A percentile compares a stretch with the other conserved stretches of the same genome.
These are phyloP conservation scores for Trametes cingulata DNA, from an alignment of 768 basidiomycete species.

Conservation along the genomic window DNA sequence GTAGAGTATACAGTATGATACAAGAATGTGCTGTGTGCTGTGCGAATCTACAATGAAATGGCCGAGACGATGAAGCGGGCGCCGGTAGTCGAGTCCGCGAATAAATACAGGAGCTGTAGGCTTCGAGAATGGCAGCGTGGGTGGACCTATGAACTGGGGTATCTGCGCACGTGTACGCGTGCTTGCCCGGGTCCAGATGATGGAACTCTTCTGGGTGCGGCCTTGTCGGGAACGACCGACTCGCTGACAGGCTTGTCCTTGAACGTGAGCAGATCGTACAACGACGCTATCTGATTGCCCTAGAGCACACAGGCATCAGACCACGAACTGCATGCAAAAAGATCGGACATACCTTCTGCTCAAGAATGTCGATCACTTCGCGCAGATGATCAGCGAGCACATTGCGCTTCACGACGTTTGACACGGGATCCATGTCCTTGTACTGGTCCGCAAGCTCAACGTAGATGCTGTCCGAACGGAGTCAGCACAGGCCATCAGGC, in stretches of 20 bases:
- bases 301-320: constrained; percentile 31
- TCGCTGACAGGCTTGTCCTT: constrained; percentile 55
- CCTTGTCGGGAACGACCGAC: constrained; percentile 9
- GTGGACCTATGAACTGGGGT: constrained; percentile 4
- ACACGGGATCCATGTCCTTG: constrained; percentile 82
- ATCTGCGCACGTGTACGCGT: constrained; percentile 4
- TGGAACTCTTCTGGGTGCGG: neutral
- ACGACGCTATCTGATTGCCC: constrained; percentile 93
- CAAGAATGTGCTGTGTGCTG: neutral
- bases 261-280: constrained; percentile 83
- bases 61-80: neutral
- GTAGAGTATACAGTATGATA: constrained; percentile 3
- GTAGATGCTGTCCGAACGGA: constrained; percentile 65
- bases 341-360: constrained; percentile 68
- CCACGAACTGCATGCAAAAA: neutral
- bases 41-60: constrained; percentile 5
- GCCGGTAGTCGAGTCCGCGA: neutral
- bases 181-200: neutral
- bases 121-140: neutral
- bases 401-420: constrained; percentile 78
- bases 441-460: constrained; percentile 91
- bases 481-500: neutral
- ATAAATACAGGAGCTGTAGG: neutral
- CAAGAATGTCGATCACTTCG: constrained; percentile 90
- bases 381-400: constrained; percentile 85